These are phyloP conservation scores for Trametes villosa DNA, from an alignment of 768 basidiomycete species.

Conservation along the genomic window DNA sequence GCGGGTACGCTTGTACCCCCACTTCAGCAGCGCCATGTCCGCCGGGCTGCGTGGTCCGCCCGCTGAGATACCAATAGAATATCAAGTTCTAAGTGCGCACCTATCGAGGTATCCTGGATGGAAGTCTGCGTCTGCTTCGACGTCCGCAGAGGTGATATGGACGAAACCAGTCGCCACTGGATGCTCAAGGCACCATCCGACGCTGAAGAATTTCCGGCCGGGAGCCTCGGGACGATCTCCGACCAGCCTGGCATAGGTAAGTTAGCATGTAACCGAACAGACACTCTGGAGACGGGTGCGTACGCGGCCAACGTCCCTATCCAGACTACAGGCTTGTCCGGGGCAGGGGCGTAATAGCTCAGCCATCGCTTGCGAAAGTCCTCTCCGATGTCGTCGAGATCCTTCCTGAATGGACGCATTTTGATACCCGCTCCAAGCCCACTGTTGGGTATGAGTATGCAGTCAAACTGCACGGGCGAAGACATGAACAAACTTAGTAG, in stretches of 20 bases:
- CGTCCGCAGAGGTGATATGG: slow-evolving; percentile 51
- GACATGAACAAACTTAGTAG: slow-evolving; percentile 51
- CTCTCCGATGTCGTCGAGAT: slow-evolving; percentile 52
- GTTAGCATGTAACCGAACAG: background rate
- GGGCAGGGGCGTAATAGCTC: slow-evolving; percentile 49
- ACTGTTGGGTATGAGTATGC: slow-evolving; percentile 33
- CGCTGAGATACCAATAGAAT: too few relatives aligned
- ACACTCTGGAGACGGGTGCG: slow-evolving; percentile 15
- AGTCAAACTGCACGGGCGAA: too few relatives aligned
- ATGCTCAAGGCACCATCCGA: slow-evolving; percentile 42
- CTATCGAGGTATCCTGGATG: slow-evolving; percentile 51
- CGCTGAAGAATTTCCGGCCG: slow-evolving; percentile 33
- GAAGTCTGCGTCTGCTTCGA: slow-evolving; percentile 47
- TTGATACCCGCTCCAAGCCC: slow-evolving; percentile 62
- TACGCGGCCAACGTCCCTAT: slow-evolving; percentile 48
- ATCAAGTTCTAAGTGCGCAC: too few relatives aligned
- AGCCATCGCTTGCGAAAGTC: slow-evolving; percentile 55
- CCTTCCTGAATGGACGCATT: slow-evolving; percentile 53
- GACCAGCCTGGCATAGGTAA: slow-evolving; percentile 28
- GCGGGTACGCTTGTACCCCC: slow-evolving; percentile 58
- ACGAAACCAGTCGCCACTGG: slow-evolving; percentile 52
- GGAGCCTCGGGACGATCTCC: slow-evolving; percentile 22
- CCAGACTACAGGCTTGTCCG: slow-evolving; percentile 60
- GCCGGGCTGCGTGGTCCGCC: too few relatives aligned
- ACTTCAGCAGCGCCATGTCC: slow-evolving; percentile 47